phyloP scores from a whole-genome alignment of 306 rosid species.

The Trifolium pratense region DNA sequence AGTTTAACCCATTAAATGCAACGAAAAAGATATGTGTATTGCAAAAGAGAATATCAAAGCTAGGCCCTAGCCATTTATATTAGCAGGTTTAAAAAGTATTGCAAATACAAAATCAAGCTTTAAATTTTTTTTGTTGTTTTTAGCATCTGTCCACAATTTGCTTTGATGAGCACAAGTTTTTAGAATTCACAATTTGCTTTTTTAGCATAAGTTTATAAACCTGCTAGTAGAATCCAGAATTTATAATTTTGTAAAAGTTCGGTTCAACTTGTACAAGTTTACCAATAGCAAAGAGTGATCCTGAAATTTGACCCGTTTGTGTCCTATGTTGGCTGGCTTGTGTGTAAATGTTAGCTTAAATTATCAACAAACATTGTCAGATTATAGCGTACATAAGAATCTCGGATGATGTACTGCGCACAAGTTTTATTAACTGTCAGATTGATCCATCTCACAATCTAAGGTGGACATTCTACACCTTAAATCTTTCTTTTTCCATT shows the following conservation, averaged over 20 bases:
- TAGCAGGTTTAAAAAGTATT: conserved; percentile 14
- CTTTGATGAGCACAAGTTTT: conserved; percentile 31
- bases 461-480: neutral
- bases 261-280: neutral
- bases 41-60: conserved; percentile 11
- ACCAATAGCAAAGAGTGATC: neutral
- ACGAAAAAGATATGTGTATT: conserved; percentile 8
- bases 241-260: neutral
- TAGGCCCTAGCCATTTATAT: conserved; percentile 5
- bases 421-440: neutral
- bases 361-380: neutral
- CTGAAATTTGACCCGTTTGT: neutral
- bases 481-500: neutral
- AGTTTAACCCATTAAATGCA: conserved; percentile 22
- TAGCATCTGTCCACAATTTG: conserved; percentile 1
- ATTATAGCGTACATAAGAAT: neutral
- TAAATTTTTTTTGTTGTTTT: conserved; percentile 2
- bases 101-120: neutral
- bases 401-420: neutral
- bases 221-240: neutral
- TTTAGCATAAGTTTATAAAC: neutral
- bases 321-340: neutral
- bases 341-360: neutral
- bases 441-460: neutral
- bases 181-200: conserved; percentile 1